Evolutionary conservation across 805 yeast species (phyloP), one percentile per base, ranked within the genome.

Genomic region (Metschnikowia shivogae): DNA sequence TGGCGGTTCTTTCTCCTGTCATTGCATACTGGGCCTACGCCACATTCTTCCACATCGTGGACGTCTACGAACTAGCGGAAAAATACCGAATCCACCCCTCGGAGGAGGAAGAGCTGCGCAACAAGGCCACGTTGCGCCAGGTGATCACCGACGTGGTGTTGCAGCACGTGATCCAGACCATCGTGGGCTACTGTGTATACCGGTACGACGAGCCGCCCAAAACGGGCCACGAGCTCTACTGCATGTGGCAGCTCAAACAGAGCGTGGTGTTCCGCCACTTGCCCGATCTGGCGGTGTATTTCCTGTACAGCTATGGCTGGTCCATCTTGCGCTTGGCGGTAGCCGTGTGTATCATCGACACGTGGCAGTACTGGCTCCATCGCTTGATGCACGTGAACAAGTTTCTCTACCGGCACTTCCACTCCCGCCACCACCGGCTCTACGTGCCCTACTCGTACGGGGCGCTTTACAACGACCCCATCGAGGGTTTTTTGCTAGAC

Each of bases 371-470:
- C 65, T 80, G 81, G 74, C 72, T 90, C 51, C 99, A 93, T 64
- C 77, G 96, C 50, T 62, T 76, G 52, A 90, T 93, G 98, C 99
- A 93, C 62, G 58, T 74, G 61, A 86, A 86, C 74, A 83, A 82
- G 61, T 68, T 73, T 44, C 70, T 90, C 39, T 93, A 93, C 76
- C 78, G 77, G 51, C 70, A 80, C 43, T 87, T 88, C 73, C 99
- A 93, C 65, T 89, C 98, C 5, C 82, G 96, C 54, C 99, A 93
- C 67, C 99, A 93, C 67, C 73, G 92, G 44, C 73, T 93, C 41
- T 92, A 93, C 56, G 97, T 93, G 31, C 99, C 99, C 7, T 93
- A 89, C 64, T 97, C 98, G 0, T 90, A 76, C 65, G 99, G 99
- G 42, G 99, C 99, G 2, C 74, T 93, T 28, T 93, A 88, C 73